These are phyloP conservation scores for Lathyrus aphaca DNA, from an alignment of 306 rosid species.

Conservation along the genomic window DNA sequence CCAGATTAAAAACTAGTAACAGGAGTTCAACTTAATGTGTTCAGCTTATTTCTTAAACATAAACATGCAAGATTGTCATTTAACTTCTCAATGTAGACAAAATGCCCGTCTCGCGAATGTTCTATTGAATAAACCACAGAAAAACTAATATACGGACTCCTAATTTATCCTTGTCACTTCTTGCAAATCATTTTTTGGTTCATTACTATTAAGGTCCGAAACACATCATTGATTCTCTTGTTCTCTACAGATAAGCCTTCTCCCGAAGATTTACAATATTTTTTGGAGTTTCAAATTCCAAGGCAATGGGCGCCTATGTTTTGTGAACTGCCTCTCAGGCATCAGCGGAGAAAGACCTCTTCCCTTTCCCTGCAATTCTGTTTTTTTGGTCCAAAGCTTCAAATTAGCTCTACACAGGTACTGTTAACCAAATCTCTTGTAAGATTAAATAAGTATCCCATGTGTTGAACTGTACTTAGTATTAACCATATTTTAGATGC, in stretches of 20 bases:
- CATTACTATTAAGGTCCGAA: constrained; percentile 5
- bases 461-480: constrained; percentile 10
- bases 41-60: constrained; percentile 17
- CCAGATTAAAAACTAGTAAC: constrained; percentile 2
- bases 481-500: background rate
- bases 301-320: constrained; percentile 99
- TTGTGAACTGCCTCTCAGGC: constrained; percentile 90
- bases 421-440: constrained; percentile 32
- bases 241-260: constrained; percentile 79
- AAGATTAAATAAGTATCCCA: constrained; percentile 25
- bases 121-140: background rate
- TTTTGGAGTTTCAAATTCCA: constrained; percentile 98
- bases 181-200: constrained; percentile 26
- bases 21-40: background rate
- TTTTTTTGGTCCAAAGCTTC: constrained; percentile 76
- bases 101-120: constrained; percentile 10
- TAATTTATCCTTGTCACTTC: constrained; percentile 4
- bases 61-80: background rate
- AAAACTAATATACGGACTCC: constrained; percentile 9
- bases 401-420: constrained; percentile 76
- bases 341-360: constrained; percentile 60
- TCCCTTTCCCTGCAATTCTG: constrained; percentile 77
- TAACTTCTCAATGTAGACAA: constrained; percentile 6
- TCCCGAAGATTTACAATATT: constrained; percentile 75
- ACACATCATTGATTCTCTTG: constrained; percentile 34